Percentiles rank a stretch among this genome's conserved stretches.
These are phyloP conservation scores for Sugiyamaella mastotermitis DNA, from an alignment of 805 yeast genomes.

Conservation along the genomic window DNA sequence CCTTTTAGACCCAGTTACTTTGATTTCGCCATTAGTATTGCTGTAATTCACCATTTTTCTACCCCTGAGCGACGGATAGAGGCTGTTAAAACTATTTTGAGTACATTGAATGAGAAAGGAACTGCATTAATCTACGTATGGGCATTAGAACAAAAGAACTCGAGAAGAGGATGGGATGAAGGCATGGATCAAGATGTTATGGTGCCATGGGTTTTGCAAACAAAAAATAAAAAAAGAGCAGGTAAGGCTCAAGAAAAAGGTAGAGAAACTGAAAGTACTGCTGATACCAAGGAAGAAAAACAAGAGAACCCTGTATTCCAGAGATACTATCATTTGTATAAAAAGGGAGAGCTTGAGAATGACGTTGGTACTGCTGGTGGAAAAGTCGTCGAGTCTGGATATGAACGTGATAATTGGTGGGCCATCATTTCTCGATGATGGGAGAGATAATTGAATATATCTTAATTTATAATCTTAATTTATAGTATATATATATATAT, in stretches of 20 bases:
- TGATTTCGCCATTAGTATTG: conserved; percentile 91
- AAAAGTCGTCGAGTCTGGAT: conserved; percentile 60
- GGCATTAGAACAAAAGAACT: conserved; percentile 89
- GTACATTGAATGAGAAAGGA: conserved; percentile 55
- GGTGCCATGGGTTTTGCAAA: conserved; percentile 89
- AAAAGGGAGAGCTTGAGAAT: conserved; percentile 71
- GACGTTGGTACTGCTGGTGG: conserved; percentile 74
- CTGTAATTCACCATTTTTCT: conserved; percentile 95
- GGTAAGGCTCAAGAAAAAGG: conserved; percentile 22
- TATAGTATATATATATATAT: no score
- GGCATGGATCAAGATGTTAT: conserved; percentile 91
- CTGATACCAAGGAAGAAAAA: conserved; percentile 23
- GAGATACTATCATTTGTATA: conserved; percentile 84
- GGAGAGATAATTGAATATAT: no score
- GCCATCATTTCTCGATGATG: no score
- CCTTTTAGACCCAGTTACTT: conserved; percentile 48
- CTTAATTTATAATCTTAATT: no score
- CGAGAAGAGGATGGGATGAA: conserved; percentile 84
- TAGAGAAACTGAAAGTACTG: not conserved
- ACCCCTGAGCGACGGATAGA: conserved; percentile 69
- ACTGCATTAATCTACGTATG: conserved; percentile 82
- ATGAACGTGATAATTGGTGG: conserved; percentile 97
- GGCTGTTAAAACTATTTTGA: conserved; percentile 66
- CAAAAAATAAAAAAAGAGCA: conserved; percentile 34
- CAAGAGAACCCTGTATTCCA: conserved; percentile 47